Base-by-base conservation (phyloP, 208 protist genomes). In the Porcisia hertigi region DNA sequence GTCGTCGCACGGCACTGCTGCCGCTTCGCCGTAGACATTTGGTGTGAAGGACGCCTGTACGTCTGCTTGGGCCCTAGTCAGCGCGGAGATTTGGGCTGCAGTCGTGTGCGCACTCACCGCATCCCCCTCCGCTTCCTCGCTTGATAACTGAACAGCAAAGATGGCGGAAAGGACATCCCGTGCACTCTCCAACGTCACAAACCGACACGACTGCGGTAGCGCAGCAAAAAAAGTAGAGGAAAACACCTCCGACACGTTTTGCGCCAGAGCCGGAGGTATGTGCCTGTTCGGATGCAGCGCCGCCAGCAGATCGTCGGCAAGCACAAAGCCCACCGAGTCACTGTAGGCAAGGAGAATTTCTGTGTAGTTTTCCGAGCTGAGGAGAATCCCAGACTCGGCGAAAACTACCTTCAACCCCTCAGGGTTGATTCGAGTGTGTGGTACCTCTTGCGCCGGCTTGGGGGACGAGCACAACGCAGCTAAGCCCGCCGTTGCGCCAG, bases 301-400 rank as follows among this genome's bases (percentile, higher is more conserved):
- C 52, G 73, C 69, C 52, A 87, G 55, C 2, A 85, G 65, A 25
- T 76, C 70, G 71, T 92, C 89, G 14, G 90, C 75, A 39, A 94
- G 75, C 34, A 91, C 69, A 76, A 94, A 94, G 30, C 93, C 93
- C 3, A 93, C 90, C 30, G 86, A 66, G 79, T 97, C 93, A 65
- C 84, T 88, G 80, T 90, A 95, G 36, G 86, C 93, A 2, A 86
- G 71, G 8, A 85, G 76, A 53, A 95, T 80, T 18, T 41, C 53
- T 18, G 74, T 79, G 75, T 88, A 86, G 78, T 97, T 81, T 2
- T 87, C 85, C 23, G 88, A 43, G 14, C 71, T 83, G 43, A 95
- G 75, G 71, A 95, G 52, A 23, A 97, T 82, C 7, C 93, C 93
- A 67, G 80, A 91, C 47, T 85, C 30, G 1, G 70, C 52, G 8